These are phyloP conservation scores for Cutaneotrichosporon mucoides DNA, from an alignment of 1,284 basidiomycete species.

Conservation along the genomic window DNA sequence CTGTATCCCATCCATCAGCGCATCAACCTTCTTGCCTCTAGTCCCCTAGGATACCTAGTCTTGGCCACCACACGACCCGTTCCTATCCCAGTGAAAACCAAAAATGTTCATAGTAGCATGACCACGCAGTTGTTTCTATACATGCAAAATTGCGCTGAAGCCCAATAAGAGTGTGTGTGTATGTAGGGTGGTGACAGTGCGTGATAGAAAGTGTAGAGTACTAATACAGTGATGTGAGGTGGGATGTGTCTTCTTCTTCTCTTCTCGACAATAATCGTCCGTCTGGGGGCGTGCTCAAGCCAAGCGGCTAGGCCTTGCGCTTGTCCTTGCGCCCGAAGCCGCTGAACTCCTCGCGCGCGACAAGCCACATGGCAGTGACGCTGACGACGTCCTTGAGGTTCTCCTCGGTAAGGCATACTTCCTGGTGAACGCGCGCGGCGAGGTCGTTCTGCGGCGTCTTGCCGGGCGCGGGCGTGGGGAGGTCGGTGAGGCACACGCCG, in stretches of 20 bases:
- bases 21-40: too few species aligned
- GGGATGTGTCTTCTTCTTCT: neutral
- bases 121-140: neutral
- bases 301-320: neutral
- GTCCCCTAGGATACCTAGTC: too few species aligned
- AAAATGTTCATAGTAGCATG: too few species aligned
- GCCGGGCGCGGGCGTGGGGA: neutral
- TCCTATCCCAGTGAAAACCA: too few species aligned
- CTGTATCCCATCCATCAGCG: too few species aligned
- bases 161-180: neutral
- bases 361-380: constrained; percentile 84
- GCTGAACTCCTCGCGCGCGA: constrained; percentile 86
- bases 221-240: neutral
- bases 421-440: constrained; percentile 41
- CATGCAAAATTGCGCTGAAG: neutral
- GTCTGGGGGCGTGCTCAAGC: too few species aligned
- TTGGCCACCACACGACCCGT: too few species aligned
- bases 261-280: neutral
- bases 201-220: neutral
- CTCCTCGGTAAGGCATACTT: constrained; percentile 70
- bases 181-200: neutral
- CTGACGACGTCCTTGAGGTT: constrained; percentile 91
- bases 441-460: constrained; percentile 8
- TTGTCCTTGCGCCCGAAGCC: constrained; percentile 71
- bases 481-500: constrained; percentile 55